phyloP scores from a whole-genome alignment of 305 asterid species.

The Fraxinus xanthoxyloides region DNA sequence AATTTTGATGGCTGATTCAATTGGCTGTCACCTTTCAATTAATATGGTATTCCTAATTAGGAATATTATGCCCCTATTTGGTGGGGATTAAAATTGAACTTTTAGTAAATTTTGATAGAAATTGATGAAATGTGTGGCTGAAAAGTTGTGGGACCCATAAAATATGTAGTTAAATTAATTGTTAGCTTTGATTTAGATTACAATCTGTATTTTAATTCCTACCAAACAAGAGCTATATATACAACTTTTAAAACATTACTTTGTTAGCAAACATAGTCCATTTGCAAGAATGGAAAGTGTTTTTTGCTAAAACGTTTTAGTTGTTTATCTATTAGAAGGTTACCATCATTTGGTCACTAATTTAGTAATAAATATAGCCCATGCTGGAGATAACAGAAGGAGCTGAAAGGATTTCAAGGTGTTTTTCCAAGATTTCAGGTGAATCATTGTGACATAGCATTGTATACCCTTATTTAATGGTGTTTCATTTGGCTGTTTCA shows the following conservation, averaged over 20 bases:
- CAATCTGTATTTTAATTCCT: not conserved
- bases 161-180: not conserved
- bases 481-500: not conserved
- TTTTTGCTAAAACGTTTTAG: not conserved
- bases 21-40: not conserved
- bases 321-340: not conserved
- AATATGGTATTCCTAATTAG: not conserved
- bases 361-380: not conserved
- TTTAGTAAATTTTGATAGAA: too few relatives aligned
- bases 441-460: not conserved
- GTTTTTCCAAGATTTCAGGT: not conserved
- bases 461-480: not conserved
- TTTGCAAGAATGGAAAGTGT: not conserved
- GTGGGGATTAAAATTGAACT: not conserved
- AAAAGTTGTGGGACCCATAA: not conserved
- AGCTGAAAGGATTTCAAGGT: not conserved
- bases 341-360: not conserved
- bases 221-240: not conserved
- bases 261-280: not conserved
- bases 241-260: not conserved
- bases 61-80: not conserved
- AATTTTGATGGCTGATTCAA: not conserved
- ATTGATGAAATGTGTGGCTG: not conserved
- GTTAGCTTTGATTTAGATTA: too few relatives aligned
- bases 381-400: not conserved